These are phyloP conservation scores for Polygonum maritimum DNA, from an alignment of 148 eudicot species.

Conservation along the genomic window DNA sequence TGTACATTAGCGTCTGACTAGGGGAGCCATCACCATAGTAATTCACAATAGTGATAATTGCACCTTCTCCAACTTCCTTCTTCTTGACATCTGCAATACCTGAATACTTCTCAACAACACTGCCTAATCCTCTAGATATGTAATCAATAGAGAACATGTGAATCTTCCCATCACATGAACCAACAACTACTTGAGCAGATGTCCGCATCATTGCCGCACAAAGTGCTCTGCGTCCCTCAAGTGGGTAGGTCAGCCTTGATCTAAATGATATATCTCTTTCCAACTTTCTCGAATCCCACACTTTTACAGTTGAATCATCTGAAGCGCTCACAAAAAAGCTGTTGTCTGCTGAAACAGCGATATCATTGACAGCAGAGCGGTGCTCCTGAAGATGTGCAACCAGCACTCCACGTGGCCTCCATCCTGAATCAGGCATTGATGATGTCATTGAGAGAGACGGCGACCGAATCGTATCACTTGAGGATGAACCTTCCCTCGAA, in stretches of 20 bases:
- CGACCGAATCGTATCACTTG: conserved; percentile 43
- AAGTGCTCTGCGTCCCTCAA: conserved; percentile 80
- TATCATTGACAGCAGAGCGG: conserved; percentile 87
- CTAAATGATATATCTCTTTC: conserved; percentile 97
- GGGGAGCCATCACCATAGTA: conserved; percentile 50
- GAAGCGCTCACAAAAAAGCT: conserved; percentile 90
- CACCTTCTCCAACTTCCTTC: conserved; percentile 72
- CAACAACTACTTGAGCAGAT: conserved; percentile 77
- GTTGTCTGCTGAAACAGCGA: conserved; percentile 78
- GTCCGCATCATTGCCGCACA: conserved; percentile 66
- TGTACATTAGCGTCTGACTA: conserved; percentile 62
- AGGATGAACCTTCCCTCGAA: conserved; percentile 32
- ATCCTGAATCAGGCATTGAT: conserved; percentile 74
- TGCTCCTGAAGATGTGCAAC: conserved; percentile 98
- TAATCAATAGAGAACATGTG: conserved; percentile 92
- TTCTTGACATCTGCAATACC: conserved; percentile 83
- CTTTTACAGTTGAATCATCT: conserved; percentile 94
- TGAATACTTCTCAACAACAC: conserved; percentile 84
- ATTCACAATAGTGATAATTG: conserved; percentile 65
- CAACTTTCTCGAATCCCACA: conserved; percentile 92
- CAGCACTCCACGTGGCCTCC: conserved; percentile 98
- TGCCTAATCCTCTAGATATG: conserved; percentile 75
- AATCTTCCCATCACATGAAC: conserved; percentile 79
- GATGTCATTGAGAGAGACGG: conserved; percentile 52
- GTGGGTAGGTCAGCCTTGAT: conserved; percentile 83